phyloP scores from a whole-genome alignment of 352 stramenopile genomes.

The Paralagenidium karlingii region DNA sequence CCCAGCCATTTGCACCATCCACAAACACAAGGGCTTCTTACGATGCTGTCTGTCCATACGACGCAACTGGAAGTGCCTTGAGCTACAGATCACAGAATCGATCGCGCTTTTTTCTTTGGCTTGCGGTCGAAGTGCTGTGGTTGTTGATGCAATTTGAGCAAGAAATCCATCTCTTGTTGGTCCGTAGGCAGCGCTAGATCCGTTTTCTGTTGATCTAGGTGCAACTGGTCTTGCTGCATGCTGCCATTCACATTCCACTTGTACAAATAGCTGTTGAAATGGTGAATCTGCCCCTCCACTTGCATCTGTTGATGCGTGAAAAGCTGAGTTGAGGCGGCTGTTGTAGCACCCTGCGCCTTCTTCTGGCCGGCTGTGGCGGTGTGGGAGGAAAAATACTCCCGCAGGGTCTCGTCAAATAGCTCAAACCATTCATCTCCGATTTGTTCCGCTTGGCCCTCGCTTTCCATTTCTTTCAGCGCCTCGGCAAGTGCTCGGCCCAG shows the following conservation, averaged over 20 bases:
- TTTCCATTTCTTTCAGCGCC: conserved; percentile 39
- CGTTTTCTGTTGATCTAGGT: conserved; percentile 30
- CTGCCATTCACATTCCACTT: conserved; percentile 38
- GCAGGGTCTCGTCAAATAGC: conserved; percentile 39
- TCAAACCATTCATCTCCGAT: conserved; percentile 30
- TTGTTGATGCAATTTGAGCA: too few species aligned
- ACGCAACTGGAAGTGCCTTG: too few species aligned
- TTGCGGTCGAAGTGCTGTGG: too few species aligned
- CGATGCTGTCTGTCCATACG: too few species aligned
- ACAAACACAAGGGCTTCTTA: too few species aligned
- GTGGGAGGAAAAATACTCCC: conserved; percentile 11
- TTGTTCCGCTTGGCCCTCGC: conserved; percentile 3
- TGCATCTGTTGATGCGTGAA: conserved; percentile 40
- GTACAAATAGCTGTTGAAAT: conserved; percentile 57
- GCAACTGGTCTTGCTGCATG: conserved; percentile 9
- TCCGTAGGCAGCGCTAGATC: too few species aligned
- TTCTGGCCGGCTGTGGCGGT: conserved; percentile 2
- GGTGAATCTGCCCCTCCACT: conserved; percentile 19
- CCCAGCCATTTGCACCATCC: too few species aligned
- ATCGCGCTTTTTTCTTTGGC: too few species aligned
- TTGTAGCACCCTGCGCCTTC: neutral
- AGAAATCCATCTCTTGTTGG: too few species aligned
- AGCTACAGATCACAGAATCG: too few species aligned
- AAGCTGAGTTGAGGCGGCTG: neutral
- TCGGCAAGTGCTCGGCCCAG: conserved; percentile 47